phyloP scores from a whole-genome alignment of 148 eudicot genomes.

The Rhododendron ovatum region DNA sequence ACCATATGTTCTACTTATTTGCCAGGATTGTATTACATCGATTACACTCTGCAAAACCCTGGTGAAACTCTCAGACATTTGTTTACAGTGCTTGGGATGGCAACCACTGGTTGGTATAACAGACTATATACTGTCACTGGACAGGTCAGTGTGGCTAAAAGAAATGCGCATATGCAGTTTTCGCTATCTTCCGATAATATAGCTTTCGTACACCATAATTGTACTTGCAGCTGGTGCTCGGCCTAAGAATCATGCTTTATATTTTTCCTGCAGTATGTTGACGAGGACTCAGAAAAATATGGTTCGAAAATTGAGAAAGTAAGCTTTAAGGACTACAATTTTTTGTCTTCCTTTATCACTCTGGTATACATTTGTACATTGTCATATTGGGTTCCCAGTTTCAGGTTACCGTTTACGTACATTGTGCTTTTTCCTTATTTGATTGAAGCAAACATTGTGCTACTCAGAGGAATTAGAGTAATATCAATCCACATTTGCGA shows the following conservation, averaged over 20 bases:
- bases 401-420: neutral
- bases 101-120: slow-evolving; percentile 72
- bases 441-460: neutral
- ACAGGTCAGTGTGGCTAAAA: slow-evolving; percentile 47
- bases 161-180: neutral
- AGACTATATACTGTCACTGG: slow-evolving; percentile 92
- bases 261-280: slow-evolving; percentile 56
- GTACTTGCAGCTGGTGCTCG: neutral
- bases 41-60: slow-evolving; percentile 79
- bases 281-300: slow-evolving; percentile 64
- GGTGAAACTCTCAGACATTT: slow-evolving; percentile 82
- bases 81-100: slow-evolving; percentile 76
- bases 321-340: neutral
- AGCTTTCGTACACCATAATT: neutral
- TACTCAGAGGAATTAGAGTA: neutral
- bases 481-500: neutral
- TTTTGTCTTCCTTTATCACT: neutral
- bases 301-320: slow-evolving; percentile 61
- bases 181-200: neutral
- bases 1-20: neutral
- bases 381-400: neutral
- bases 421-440: neutral
- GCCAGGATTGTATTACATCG: slow-evolving; percentile 85
- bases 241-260: neutral
- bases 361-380: neutral